Evolutionary conservation across 2,329 filamentous ascomycete genomes (phyloP).

Genomic region (Colletotrichum shisoi): DNA sequence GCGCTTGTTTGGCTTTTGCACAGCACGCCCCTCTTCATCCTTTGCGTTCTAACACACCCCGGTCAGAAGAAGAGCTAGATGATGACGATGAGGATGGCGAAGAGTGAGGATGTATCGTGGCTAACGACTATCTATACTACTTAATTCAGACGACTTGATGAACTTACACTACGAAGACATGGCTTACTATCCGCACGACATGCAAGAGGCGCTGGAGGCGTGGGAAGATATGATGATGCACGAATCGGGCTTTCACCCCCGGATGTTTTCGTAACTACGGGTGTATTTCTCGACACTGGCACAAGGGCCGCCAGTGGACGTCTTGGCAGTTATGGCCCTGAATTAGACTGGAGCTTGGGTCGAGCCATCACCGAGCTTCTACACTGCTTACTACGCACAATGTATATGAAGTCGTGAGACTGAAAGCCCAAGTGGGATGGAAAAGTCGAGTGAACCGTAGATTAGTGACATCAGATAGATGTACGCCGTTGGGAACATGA

Average conservation of each 20-base stretch:
- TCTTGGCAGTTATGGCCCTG: no score
- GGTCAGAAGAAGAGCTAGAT: constrained; percentile 6
- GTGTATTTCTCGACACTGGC: no score
- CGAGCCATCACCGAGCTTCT: no score
- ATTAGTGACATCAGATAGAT: no score
- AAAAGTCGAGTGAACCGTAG: not conserved
- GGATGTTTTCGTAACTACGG: no score
- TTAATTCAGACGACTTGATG: constrained; percentile 22
- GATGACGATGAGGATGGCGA: constrained; percentile 12
- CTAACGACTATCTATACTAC: constrained; percentile 11
- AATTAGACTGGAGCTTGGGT: no score
- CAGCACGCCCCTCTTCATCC: not conserved
- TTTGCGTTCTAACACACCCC: constrained; percentile 1
- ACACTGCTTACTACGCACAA: no score
- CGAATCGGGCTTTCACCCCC: constrained; percentile 13
- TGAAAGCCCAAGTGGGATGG: not conserved
- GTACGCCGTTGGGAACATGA: not conserved
- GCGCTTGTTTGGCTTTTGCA: not conserved
- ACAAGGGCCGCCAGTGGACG: no score
- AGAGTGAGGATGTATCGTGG: constrained; percentile 4
- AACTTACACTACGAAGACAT: not conserved
- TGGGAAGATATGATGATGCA: constrained; percentile 23
- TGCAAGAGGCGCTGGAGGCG: constrained; percentile 19
- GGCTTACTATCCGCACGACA: constrained; percentile 20
- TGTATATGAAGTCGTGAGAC: no score